Evolutionary conservation across 2,329 filamentous ascomycete genomes (phyloP), one percentile per base, ranked within the genome.

Genomic region (Botrytis byssoidea): DNA sequence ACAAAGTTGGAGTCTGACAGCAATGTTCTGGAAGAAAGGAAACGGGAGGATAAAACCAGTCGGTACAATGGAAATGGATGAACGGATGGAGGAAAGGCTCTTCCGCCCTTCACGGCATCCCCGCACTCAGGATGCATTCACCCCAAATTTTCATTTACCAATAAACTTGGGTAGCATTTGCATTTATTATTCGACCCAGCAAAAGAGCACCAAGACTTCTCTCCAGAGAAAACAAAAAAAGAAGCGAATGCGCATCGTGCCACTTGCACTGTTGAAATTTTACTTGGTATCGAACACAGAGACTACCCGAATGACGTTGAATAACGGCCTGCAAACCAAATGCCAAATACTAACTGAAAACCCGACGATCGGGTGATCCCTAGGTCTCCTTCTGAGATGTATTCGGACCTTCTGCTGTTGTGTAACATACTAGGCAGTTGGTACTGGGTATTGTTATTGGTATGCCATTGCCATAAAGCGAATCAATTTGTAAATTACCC

Each of bases 331-430:
- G 29, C 44, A 51, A 48, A 55, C n/a, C 16, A 12, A 35, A 25
- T 67, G 16, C 12, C 35, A 48, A 51, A 29, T 51, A 8, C 20
- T 42, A 40, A 61, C 35, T 42, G 46, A 68, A 35, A 32, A 32
- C 29, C 25, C n/a, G 35, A 40, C 25, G 35, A 68, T 57, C 65
- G 51, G 42, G 9, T 25, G 12, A 12, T 68, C 22, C 35, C 25
- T 14, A 35, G 22, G 46, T 6, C 14, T 35, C 3, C 20, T 37
- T 51, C 44, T 35, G 4, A 67, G 65, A 48, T 67, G 32, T 57
- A 57, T 55, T 68, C 46, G 65, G 65, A 55, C 65, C 46, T 40
- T 55, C 65, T 55, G 32, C 46, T 55, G 25, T 55, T 7, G 46
- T 68, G 46, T 68, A 55, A 55, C 46, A n/a, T 55, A 22, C 46